A percentile compares a stretch with the other conserved stretches of the same genome.
phyloP scores from a whole-genome alignment of 1,284 basidiomycete species.

The Kalmanozyma brasiliensis region DNA sequence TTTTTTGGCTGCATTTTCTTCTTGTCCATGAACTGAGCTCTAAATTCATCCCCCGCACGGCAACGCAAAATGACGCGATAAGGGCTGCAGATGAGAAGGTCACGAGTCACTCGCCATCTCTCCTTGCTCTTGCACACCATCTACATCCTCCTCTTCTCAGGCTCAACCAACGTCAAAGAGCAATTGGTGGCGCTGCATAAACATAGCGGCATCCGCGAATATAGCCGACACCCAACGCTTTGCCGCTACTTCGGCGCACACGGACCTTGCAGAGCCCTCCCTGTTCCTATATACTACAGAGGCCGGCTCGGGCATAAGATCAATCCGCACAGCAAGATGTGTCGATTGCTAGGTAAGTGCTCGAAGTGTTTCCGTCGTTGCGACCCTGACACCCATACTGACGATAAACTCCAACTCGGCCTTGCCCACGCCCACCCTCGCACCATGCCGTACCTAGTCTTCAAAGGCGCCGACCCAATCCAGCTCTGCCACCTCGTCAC shows the following conservation, averaged over 20 bases:
- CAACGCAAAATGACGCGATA: slow-evolving; percentile 25
- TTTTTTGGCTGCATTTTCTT: background rate
- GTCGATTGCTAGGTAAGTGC: slow-evolving; percentile 45
- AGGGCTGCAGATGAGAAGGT: slow-evolving; percentile 2
- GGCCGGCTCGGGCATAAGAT: too few species aligned
- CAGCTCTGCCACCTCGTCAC: slow-evolving; percentile 77
- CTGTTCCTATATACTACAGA: too few species aligned
- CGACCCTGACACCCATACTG: too few species aligned
- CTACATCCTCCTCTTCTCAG: background rate
- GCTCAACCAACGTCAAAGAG: too few species aligned
- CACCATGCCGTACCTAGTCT: slow-evolving; percentile 48
- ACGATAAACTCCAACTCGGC: too few species aligned
- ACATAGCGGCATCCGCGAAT: too few species aligned
- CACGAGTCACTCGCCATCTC: slow-evolving; percentile 5
- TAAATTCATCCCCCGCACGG: slow-evolving; percentile 1
- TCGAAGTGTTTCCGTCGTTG: too few species aligned
- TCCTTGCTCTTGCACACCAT: background rate
- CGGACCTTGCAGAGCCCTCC: too few species aligned
- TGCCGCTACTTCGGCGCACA: too few species aligned
- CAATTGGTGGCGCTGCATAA: too few species aligned
- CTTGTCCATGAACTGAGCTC: background rate
- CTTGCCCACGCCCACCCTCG: too few species aligned
- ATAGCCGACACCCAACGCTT: too few species aligned
- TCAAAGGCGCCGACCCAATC: slow-evolving; percentile 59
- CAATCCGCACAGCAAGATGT: slow-evolving; percentile 20